A percentile compares a stretch with the other conserved stretches of the same genome.
Evolutionary conservation across 2,329 filamentous ascomycete species (phyloP).

Genomic region (Fusarium musae): DNA sequence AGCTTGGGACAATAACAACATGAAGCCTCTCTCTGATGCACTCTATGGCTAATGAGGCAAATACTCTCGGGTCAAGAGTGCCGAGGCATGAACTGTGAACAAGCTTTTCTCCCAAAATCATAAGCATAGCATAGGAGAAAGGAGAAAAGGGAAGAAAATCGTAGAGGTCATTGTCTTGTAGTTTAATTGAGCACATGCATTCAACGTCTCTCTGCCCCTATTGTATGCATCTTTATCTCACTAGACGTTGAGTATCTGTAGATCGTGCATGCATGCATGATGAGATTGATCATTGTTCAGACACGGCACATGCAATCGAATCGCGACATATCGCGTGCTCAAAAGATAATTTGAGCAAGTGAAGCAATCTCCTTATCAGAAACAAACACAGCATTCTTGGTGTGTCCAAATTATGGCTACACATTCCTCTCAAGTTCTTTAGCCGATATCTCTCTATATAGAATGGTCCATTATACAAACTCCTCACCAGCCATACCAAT

Average conservation of each 20-base stretch:
- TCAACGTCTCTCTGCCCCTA: background rate
- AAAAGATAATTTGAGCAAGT: background rate
- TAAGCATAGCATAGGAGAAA: too few species aligned
- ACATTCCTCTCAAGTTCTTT: slow-evolving; percentile 6
- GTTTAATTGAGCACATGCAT: background rate
- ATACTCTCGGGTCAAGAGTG: background rate
- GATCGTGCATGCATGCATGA: background rate
- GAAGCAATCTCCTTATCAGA: background rate
- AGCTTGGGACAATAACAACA: slow-evolving; percentile 16
- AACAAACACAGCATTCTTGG: background rate
- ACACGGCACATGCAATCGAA: slow-evolving; percentile 6
- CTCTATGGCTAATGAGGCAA: slow-evolving; percentile 8
- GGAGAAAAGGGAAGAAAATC: background rate
- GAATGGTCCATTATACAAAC: background rate
- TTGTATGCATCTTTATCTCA: background rate
- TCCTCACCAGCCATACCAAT: background rate
- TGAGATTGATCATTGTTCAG: background rate
- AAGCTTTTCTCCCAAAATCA: background rate
- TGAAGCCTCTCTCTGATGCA: slow-evolving; percentile 11
- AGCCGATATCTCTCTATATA: background rate
- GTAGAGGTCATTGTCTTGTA: background rate
- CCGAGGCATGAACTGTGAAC: background rate
- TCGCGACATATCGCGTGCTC: slow-evolving; percentile 6
- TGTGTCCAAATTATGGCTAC: background rate
- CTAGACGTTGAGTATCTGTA: background rate